These are phyloP conservation scores for Sanguinoderma infundibulare DNA, from an alignment of 1,284 basidiomycete species.

Conservation along the genomic window DNA sequence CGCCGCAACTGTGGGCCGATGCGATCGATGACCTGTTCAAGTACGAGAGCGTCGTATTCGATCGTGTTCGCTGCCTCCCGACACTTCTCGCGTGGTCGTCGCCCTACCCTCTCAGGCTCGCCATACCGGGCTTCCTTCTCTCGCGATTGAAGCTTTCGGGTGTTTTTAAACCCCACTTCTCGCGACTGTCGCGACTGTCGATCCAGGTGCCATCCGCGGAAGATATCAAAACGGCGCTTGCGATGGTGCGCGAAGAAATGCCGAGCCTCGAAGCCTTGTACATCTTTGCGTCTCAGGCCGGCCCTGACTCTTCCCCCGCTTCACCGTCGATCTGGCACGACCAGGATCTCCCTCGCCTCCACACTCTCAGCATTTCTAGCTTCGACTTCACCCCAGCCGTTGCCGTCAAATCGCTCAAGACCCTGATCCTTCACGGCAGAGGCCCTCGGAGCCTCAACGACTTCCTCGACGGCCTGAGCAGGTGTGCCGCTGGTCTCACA, in stretches of 20 bases:
- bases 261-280: neutral
- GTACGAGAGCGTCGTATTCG: too few species aligned
- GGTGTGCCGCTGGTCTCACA: neutral
- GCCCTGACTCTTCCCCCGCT: neutral
- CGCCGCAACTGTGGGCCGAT: conserved; percentile 9
- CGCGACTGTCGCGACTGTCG: neutral
- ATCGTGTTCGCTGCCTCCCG: neutral
- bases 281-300: neutral
- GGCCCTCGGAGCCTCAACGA: neutral
- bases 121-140: too few species aligned
- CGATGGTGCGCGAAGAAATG: neutral
- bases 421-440: neutral
- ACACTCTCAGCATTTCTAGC: neutral
- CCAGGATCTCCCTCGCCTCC: neutral
- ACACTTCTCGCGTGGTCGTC: neutral
- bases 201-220: too few species aligned
- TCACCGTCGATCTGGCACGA: neutral
- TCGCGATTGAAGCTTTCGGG: neutral
- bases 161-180: neutral
- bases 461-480: neutral
- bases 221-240: neutral
- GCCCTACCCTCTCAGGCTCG: neutral
- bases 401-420: neutral
- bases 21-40: too few species aligned
- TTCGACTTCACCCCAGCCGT: neutral